These are phyloP conservation scores for Pseudoperonospora humuli DNA, from an alignment of 352 stramenopile species.

Conservation along the genomic window DNA sequence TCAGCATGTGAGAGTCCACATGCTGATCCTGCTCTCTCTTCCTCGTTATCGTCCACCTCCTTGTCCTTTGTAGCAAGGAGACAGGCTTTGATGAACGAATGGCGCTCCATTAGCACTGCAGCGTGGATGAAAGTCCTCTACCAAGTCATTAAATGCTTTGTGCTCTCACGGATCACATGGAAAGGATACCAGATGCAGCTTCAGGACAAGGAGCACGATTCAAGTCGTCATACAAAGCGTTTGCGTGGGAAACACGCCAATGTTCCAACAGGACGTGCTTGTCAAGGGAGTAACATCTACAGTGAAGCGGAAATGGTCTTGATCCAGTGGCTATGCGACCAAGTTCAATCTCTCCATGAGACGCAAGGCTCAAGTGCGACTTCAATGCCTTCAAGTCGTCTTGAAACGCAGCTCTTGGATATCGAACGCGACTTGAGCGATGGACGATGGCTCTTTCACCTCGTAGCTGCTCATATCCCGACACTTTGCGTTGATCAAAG, in stretches of 20 bases:
- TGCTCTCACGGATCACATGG: slow-evolving; percentile 84
- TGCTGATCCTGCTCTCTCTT: slow-evolving; percentile 39
- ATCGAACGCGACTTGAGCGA: slow-evolving; percentile 58
- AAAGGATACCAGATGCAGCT: slow-evolving; percentile 61
- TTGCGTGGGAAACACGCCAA: slow-evolving; percentile 8
- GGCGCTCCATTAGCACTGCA: slow-evolving; percentile 29
- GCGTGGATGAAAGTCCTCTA: slow-evolving; percentile 87
- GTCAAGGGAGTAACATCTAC: slow-evolving; percentile 86
- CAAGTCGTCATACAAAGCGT: slow-evolving; percentile 6
- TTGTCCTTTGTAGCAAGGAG: slow-evolving; percentile 55
- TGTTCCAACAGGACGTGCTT: slow-evolving; percentile 17
- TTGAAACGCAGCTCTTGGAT: slow-evolving; percentile 43
- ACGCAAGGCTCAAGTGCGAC: not conserved
- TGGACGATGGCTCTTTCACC: slow-evolving; percentile 73
- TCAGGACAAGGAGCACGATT: not conserved
- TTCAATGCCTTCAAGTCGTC: not conserved
- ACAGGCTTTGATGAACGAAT: slow-evolving; percentile 50
- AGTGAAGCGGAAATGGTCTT: slow-evolving; percentile 88
- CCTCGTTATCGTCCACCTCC: slow-evolving; percentile 21
- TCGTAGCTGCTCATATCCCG: slow-evolving; percentile 84
- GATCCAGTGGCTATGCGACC: slow-evolving; percentile 85
- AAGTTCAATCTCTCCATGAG: slow-evolving; percentile 28
- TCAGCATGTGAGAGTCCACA: slow-evolving; percentile 61
- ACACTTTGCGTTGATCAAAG: slow-evolving; percentile 53
- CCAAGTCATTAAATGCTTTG: slow-evolving; percentile 90